Base-by-base conservation (phyloP, 2,329 filamentous ascomycete genomes). In the Sporothrix brunneoviolacea region DNA sequence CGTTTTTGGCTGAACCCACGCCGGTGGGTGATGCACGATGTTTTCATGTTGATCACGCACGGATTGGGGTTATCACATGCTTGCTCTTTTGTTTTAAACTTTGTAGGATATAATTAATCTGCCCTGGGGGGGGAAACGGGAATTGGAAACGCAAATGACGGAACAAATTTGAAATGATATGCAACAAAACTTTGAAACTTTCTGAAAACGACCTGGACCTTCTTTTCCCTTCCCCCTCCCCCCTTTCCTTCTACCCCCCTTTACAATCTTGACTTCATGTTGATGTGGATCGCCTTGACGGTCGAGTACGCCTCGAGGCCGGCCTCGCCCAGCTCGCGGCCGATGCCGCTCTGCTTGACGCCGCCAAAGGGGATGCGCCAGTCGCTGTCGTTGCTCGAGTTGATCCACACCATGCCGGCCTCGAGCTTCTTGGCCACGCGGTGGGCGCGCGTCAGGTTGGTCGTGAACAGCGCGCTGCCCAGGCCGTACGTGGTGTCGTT, bases 401-500 rank as follows among this genome's bases (percentile, higher is more conserved):
- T 73, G 58, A 73, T 67, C 70, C 70, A 73, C 38, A 73, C 70
- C 68, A 71, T 71, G 42, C 79, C 79, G 9, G 76, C 74, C 62
- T 81, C 76, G 41, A 82, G 74, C 46, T 38, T 36, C 27, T 35
- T 18, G 30, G 55, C 55, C 19, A 57, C 48, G 10, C 63, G 62
- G 56, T 70, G 68, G 4, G 66, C 69, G 43, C 63, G 62, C 30
- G 61, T 70, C 48, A 82, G 70, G 60, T 81, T 70, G 55, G 72
- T 64, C 0, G 79, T 82, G 58, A 80, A 82, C 2, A 82, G 64
- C 0, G 77, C 75, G 27, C 70, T 71, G 15, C 66, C 77, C 27
- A 82, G 67, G 10, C 79, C 79, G 57, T 81, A 82, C 1, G 68
- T 74, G 1, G 73, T 74, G 59, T 77, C 68, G 60, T 79, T 79